A percentile compares a stretch with the other conserved stretches of the same genome.
Evolutionary conservation across 2,329 filamentous ascomycete genomes (phyloP).

Genomic region (Pseudopithomyces maydicus): DNA sequence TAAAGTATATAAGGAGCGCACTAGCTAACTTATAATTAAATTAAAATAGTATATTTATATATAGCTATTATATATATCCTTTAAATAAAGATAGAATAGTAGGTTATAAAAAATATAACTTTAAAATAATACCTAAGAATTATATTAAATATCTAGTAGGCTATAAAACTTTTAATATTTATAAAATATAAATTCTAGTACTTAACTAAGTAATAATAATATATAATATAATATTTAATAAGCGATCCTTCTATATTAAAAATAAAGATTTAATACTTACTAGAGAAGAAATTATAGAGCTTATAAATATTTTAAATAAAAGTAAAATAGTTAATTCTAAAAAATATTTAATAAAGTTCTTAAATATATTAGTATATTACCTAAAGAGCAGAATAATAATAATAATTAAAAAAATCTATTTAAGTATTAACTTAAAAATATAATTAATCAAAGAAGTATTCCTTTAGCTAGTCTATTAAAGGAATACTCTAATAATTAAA

Average conservation of each 20-base stretch:
- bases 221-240: neutral
- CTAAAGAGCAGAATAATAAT: no score
- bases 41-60: neutral
- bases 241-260: neutral
- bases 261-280: neutral
- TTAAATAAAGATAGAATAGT: neutral
- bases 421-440: no score
- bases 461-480: no score
- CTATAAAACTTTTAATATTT: neutral
- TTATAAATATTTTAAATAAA: neutral
- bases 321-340: neutral
- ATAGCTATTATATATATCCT: neutral
- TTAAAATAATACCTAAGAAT: neutral
- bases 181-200: neutral
- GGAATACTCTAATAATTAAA: neutral
- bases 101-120: neutral
- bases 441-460: no score
- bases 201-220: neutral
- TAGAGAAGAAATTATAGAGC: no score
- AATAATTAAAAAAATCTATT: no score
- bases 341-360: neutral
- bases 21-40: neutral
- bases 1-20: neutral
- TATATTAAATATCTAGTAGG: neutral
- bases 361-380: no score